These are phyloP conservation scores for Rhizopus arrhizus DNA, from an alignment of 371 early-diverging fungal genomes.

Conservation along the genomic window DNA sequence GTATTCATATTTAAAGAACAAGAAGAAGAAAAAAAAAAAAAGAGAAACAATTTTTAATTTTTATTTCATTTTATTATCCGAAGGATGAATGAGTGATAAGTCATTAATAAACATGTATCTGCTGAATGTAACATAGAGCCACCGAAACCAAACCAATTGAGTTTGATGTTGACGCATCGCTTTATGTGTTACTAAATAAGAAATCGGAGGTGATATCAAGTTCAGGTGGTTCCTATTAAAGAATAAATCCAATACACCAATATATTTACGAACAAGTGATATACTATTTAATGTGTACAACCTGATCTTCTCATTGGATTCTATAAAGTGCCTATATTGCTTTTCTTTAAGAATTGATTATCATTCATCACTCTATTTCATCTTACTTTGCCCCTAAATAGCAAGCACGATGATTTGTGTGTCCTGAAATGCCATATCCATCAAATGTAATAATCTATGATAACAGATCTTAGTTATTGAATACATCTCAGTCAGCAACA, in stretches of 20 bases:
- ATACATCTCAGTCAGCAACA: too few relatives aligned
- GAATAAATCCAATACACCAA: conserved; percentile 63
- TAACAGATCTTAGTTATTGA: not conserved
- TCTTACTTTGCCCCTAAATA: conserved; percentile 78
- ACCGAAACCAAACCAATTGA: conserved; percentile 96
- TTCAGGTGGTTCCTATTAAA: conserved; percentile 11
- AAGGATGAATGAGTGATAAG: conserved; percentile 17
- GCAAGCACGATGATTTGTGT: conserved; percentile 90
- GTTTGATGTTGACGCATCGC: conserved; percentile 89
- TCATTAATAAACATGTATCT: conserved; percentile 92
- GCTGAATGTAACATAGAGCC: conserved; percentile 90
- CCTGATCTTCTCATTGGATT: conserved; percentile 17
- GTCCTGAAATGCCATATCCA: conserved; percentile 87
- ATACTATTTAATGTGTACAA: conserved; percentile 67
- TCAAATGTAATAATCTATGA: conserved; percentile 93
- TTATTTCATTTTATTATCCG: conserved; percentile 4
- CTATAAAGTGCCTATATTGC: conserved; percentile 16
- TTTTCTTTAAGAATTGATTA: not conserved
- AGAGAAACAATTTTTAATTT: conserved; percentile 9
- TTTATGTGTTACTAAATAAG: conserved; percentile 50
- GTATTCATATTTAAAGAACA: not conserved
- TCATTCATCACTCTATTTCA: not conserved
- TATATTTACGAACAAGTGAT: conserved; percentile 78
- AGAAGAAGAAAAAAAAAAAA: conserved; percentile 8
- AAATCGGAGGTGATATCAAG: conserved; percentile 58